These are phyloP conservation scores for Naganishia cerealis DNA, from an alignment of 1,284 basidiomycete genomes.

Conservation along the genomic window DNA sequence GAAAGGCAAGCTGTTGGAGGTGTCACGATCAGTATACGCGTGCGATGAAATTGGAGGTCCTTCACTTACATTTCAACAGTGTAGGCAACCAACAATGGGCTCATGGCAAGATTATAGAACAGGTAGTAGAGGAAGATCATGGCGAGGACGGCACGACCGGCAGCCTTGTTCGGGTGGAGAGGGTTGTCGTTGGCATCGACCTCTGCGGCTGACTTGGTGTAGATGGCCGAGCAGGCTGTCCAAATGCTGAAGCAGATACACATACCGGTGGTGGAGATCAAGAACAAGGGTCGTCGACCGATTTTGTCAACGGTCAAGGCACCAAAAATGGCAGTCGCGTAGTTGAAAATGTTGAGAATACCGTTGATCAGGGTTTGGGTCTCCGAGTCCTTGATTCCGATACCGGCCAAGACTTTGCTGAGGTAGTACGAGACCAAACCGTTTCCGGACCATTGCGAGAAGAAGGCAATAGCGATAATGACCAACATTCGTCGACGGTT, in stretches of 20 bases:
- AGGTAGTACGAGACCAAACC: constrained; percentile 69
- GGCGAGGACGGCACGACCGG: constrained; percentile 64
- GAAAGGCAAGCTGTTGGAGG: constrained; percentile 62
- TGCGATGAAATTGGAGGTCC: background rate
- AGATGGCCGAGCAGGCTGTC: constrained; percentile 69
- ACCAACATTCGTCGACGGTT: constrained; percentile 65
- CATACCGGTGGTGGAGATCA: constrained; percentile 68
- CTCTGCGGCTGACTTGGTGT: constrained; percentile 55
- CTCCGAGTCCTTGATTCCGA: constrained; percentile 66
- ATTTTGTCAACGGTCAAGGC: constrained; percentile 48
- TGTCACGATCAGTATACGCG: background rate
- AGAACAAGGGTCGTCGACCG: constrained; percentile 49
- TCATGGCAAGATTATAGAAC: constrained; percentile 48
- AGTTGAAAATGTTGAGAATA: constrained; percentile 57
- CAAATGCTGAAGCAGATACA: constrained; percentile 65
- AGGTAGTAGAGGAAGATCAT: constrained; percentile 68
- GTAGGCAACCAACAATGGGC: constrained; percentile 71
- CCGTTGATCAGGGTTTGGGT: constrained; percentile 70
- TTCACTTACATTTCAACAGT: constrained; percentile 64
- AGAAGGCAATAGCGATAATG: constrained; percentile 39
- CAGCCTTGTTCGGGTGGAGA: constrained; percentile 28
- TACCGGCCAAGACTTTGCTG: constrained; percentile 66
- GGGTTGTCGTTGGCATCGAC: constrained; percentile 23
- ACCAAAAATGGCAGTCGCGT: constrained; percentile 40
- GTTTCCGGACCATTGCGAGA: constrained; percentile 65